These are phyloP conservation scores for Serendipita indica DNA, from an alignment of 768 basidiomycete species.

Conservation along the genomic window DNA sequence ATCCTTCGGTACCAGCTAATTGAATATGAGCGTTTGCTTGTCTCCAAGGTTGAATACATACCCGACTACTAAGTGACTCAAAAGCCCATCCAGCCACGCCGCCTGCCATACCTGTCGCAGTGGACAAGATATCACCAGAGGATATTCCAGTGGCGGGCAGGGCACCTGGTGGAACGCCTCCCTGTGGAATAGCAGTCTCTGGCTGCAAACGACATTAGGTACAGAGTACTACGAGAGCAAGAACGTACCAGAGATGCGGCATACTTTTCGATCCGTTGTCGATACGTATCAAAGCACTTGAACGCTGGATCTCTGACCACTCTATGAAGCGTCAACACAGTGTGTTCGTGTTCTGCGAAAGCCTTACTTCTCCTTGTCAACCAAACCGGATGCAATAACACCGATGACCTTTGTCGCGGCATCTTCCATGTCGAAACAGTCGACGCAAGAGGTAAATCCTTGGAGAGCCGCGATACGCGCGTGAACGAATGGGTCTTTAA, in stretches of 20 bases:
- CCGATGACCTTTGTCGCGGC: slow-evolving; percentile 83
- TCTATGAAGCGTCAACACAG: slow-evolving; percentile 27
- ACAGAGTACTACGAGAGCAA: not conserved
- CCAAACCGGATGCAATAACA: slow-evolving; percentile 56
- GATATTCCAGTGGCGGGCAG: not conserved
- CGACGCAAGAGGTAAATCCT: slow-evolving; percentile 89
- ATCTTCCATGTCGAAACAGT: slow-evolving; percentile 79
- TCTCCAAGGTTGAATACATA: slow-evolving; percentile 19
- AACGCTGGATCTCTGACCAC: slow-evolving; percentile 92
- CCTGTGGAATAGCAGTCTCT: slow-evolving; percentile 30
- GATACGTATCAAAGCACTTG: slow-evolving; percentile 77
- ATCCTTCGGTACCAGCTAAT: not conserved
- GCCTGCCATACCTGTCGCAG: slow-evolving; percentile 82
- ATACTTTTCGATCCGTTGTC: slow-evolving; percentile 68
- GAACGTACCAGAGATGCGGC: slow-evolving; percentile 64
- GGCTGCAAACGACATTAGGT: slow-evolving; percentile 31
- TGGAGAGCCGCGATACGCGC: slow-evolving; percentile 86
- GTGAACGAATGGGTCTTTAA: slow-evolving; percentile 87
- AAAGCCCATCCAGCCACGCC: slow-evolving; percentile 95
- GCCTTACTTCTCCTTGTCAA: slow-evolving; percentile 86
- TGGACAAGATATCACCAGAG: slow-evolving; percentile 50
- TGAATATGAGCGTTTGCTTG: not conserved
- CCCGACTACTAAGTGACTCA: slow-evolving; percentile 74
- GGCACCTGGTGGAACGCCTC: slow-evolving; percentile 17
- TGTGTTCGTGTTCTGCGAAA: slow-evolving; percentile 6